Conservation (phyloP, 441 rosid species). For the Melastoma candidum region DNA sequence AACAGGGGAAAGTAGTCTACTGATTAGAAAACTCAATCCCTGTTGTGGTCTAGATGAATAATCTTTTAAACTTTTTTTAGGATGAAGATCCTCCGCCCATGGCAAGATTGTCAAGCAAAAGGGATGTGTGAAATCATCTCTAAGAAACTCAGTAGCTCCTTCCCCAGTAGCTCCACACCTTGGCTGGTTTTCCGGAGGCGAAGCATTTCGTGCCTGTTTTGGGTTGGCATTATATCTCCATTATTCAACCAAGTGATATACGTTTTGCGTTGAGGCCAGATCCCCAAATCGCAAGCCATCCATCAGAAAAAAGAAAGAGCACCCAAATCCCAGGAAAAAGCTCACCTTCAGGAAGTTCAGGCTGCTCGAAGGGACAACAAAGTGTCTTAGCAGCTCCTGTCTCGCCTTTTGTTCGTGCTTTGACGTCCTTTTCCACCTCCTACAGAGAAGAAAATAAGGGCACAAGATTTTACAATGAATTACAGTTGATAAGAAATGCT, state of each 20-base stretch:
- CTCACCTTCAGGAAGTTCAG: slow-evolving; percentile 90
- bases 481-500: background rate
- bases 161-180: slow-evolving; percentile 94
- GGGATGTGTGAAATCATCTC: no score
- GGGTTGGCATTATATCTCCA: no score
- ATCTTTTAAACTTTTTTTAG: no score
- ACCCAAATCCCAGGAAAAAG: no score
- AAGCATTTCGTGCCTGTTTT: slow-evolving; percentile 69
- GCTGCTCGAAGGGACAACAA: slow-evolving; percentile 96
- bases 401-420: slow-evolving; percentile 82
- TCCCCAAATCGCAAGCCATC: no score
- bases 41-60: no score
- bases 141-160: slow-evolving; percentile 52
- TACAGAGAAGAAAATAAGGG: slow-evolving; percentile 15
- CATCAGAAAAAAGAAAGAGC: no score
- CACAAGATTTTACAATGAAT: background rate
- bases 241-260: background rate
- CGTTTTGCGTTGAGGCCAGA: background rate
- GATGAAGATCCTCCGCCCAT: no score
- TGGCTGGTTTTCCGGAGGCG: slow-evolving; percentile 89
- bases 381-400: slow-evolving; percentile 93
- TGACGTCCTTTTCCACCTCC: slow-evolving; percentile 94
- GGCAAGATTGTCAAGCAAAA: no score
- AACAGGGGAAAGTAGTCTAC: no score
- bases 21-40: no score